A percentile compares a stretch with the other conserved stretches of the same genome.
phyloP scores from a whole-genome alignment of 257 asterid species.

The Nicotiana undulata region DNA sequence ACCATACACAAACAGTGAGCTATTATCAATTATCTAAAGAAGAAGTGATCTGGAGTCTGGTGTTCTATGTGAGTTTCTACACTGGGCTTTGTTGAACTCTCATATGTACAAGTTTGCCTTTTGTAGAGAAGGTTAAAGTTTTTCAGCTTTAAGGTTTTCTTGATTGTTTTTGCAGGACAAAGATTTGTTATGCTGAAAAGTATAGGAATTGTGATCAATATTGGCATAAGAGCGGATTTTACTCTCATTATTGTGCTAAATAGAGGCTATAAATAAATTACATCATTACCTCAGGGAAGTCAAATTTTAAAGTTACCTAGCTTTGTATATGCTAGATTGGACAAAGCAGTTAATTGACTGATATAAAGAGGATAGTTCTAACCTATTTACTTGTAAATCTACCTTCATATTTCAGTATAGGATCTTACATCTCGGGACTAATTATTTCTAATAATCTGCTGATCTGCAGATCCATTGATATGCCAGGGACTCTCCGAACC shows the following conservation, averaged over 20 bases:
- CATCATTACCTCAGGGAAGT: not conserved
- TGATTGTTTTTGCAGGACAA: not conserved
- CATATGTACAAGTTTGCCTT: not conserved
- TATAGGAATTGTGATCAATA: not conserved
- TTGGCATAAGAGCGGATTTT: not conserved
- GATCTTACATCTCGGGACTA: not conserved
- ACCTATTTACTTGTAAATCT: not conserved
- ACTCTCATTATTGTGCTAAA: not conserved
- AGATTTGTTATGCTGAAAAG: not conserved
- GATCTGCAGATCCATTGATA: not conserved
- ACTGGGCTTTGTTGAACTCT: no score
- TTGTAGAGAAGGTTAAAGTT: not conserved
- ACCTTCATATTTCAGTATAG: not conserved
- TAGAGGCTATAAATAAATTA: not conserved
- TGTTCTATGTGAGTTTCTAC: not conserved
- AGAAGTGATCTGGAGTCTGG: not conserved
- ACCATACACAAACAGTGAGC: not conserved
- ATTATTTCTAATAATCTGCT: not conserved
- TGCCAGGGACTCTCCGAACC: no score
- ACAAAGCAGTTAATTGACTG: no score
- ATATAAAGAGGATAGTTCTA: not conserved
- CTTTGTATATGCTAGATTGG: not conserved
- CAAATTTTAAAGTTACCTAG: not conserved
- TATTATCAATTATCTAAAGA: not conserved
- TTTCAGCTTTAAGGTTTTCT: not conserved